A percentile compares a stretch with the other conserved stretches of the same genome.
phyloP scores from a whole-genome alignment of 2,329 filamentous ascomycete genomes.

The Zymoseptoria pseudotritici region DNA sequence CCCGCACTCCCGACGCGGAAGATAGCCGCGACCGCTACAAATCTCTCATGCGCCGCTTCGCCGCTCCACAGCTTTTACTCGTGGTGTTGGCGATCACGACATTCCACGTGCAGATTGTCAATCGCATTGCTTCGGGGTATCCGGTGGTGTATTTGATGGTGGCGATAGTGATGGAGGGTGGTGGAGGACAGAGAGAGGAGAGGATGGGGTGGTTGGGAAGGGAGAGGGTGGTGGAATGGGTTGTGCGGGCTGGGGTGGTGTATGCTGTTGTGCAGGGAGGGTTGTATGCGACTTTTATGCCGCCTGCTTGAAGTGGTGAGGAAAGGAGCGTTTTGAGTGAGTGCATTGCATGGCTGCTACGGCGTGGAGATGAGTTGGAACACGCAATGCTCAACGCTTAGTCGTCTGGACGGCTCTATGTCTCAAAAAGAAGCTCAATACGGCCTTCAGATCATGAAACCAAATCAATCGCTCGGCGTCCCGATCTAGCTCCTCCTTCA shows the following conservation, averaged over 20 bases:
- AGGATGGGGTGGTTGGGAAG: neutral
- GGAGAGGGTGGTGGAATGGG: conserved; percentile 18
- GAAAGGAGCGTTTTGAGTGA: too few relatives aligned
- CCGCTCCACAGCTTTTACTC: conserved; percentile 64
- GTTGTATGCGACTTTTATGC: conserved; percentile 83
- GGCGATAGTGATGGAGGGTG: conserved; percentile 39
- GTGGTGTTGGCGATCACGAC: conserved; percentile 64
- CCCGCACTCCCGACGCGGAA: neutral
- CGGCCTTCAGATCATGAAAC: too few relatives aligned
- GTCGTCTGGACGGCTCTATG: too few relatives aligned
- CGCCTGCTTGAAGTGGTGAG: conserved; percentile 60
- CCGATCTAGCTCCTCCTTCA: too few relatives aligned
- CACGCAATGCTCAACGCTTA: too few relatives aligned
- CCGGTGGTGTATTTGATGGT: conserved; percentile 84
- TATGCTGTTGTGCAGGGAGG: conserved; percentile 78
- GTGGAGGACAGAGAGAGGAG: neutral
- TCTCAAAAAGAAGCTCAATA: too few relatives aligned
- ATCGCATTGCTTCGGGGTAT: conserved; percentile 78
- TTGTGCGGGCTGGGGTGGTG: conserved; percentile 64
- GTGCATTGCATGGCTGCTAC: too few relatives aligned
- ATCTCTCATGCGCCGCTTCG: conserved; percentile 48
- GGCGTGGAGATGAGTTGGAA: too few relatives aligned
- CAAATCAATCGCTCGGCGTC: too few relatives aligned
- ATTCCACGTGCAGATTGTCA: conserved; percentile 93
- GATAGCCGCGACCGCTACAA: neutral